Conservation (phyloP, 2,329 filamentous ascomycete species). For the Aureobasidium melanogenum region DNA sequence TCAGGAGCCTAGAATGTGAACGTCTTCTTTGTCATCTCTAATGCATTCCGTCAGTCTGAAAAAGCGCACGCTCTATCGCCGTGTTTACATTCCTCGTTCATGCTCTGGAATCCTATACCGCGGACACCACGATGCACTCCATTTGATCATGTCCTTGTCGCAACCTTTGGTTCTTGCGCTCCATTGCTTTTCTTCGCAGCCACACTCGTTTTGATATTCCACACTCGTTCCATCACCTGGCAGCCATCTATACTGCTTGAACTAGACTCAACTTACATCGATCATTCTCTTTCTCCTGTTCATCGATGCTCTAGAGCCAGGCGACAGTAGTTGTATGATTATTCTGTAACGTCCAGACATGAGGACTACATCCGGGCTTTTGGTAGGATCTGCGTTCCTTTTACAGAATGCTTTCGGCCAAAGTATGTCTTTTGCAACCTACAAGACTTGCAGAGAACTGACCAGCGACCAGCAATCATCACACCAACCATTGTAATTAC, state of each 20-base stretch:
- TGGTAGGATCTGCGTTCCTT: not conserved
- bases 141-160: no score
- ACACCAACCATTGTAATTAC: constrained; percentile 5
- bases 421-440: not conserved
- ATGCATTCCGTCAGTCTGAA: constrained; percentile 1
- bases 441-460: not conserved
- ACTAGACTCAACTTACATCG: not conserved
- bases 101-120: not conserved
- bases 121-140: not conserved
- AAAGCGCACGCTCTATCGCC: not conserved
- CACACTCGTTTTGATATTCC: not conserved
- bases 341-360: not conserved
- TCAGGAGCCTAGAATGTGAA: not conserved
- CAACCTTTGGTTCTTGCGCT: not conserved
- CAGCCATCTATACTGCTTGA: not conserved
- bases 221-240: not conserved
- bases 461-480: not conserved
- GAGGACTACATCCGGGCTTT: not conserved
- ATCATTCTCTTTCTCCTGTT: not conserved
- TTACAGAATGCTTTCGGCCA: not conserved
- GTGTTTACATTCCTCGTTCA: constrained; percentile 11
- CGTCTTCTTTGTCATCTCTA: not conserved
- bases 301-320: no score
- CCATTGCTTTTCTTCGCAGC: no score
- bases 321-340: no score